Evolutionary conservation across 2,329 filamentous ascomycete species (phyloP), one percentile per base, ranked within the genome.

Genomic region (Trichoderma pleuroti): DNA sequence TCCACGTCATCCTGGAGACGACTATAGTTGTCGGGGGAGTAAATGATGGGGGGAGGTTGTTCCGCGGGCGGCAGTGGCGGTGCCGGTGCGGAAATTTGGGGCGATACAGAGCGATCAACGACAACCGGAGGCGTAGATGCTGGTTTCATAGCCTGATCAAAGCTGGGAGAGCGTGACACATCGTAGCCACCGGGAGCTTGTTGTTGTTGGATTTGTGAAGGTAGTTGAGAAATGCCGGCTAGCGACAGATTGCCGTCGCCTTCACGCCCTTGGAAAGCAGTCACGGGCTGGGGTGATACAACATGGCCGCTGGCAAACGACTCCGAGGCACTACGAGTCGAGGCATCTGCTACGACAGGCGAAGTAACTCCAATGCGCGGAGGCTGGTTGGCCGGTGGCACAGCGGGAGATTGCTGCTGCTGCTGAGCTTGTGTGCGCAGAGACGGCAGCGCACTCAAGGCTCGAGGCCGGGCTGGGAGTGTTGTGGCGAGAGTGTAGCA

Each of bases 21-120:
- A 76, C 87, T 91, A 78, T 95, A 94, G 54, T 94, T 91, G 74
- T 97, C 93, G 14, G 91, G 87, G 2, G 93, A 92, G 46, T 92
- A 86, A 70, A 93, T 85, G 74, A 95, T 90, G 0, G 90, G 86
- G 24, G 88, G 80, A 1, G 87, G 78, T 74, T 90, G 90, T 63
- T 72, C 72, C 34, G 71, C 54, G 6, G 72, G 18, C 6, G 64
- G n/a, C 8, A 16, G 30, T 26, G 67, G 21, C 9, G 56, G 36
- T 49, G 39, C 39, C 8, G 42, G 42, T 28, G 70, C 36, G 3
- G 61, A 34, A 12, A 49, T 49, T 7, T 68, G 28, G 9, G 57
- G 42, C 34, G 61, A 26, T 14, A 28, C 46, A 14, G 63, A 62
- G 26, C 70, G 46, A 59, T 65, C 54, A 26, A 52, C 54, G 24